Conservation (phyloP, 805 yeast species). For the Sugiyamaella qingdaonensis region DNA sequence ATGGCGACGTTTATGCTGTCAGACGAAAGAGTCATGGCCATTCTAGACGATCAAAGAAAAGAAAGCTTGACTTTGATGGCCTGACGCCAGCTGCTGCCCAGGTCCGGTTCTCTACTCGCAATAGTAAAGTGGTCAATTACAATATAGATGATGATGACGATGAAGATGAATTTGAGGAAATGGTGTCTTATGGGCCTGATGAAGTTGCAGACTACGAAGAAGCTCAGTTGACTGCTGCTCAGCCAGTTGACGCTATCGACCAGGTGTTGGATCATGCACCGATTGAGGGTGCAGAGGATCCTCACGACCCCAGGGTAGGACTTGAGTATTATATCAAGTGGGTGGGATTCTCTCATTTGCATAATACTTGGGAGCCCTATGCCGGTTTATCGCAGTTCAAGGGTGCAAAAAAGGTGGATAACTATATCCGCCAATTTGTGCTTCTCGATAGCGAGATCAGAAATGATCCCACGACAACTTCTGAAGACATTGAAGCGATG, state of each 20-base stretch:
- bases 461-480: constrained; percentile 73
- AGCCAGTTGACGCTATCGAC: constrained; percentile 42
- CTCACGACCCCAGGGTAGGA: constrained; percentile 27
- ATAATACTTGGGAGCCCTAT: constrained; percentile 90
- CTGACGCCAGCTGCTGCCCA: constrained; percentile 20
- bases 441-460: constrained; percentile 71
- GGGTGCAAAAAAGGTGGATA: constrained; percentile 84
- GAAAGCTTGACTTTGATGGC: constrained; percentile 12
- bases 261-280: constrained; percentile 54
- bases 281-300: constrained; percentile 34
- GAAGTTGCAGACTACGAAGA: constrained; percentile 19
- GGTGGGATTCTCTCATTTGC: constrained; percentile 83
- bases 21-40: background rate
- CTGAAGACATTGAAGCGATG: constrained; percentile 91
- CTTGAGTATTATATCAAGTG: constrained; percentile 57
- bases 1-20: constrained; percentile 11
- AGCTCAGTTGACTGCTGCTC: constrained; percentile 35
- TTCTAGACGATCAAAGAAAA: constrained; percentile 7
- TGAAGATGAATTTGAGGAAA: constrained; percentile 44
- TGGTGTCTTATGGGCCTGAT: constrained; percentile 27
- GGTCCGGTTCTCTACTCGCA: constrained; percentile 71
- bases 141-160: constrained; percentile 60
- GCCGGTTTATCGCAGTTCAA: constrained; percentile 42
- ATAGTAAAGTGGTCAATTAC: constrained; percentile 67
- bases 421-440: constrained; percentile 77